These are phyloP conservation scores for Aspergillus unguis DNA, from an alignment of 2,329 filamentous ascomycete species.

Conservation along the genomic window DNA sequence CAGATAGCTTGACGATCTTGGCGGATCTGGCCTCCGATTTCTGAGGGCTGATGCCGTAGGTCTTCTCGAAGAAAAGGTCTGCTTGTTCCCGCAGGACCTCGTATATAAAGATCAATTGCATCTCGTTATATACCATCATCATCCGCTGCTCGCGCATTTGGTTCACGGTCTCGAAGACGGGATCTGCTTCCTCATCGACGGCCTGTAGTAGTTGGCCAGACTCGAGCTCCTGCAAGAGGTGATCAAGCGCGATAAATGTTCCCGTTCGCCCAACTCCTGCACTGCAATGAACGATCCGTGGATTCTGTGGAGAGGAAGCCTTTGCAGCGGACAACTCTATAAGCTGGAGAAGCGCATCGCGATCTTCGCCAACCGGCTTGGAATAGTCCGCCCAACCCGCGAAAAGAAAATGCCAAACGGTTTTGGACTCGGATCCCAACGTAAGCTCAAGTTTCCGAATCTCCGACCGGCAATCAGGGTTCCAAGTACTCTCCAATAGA, in stretches of 20 bases:
- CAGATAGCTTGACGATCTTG: constrained; percentile 35
- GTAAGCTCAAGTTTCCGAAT: constrained; percentile 66
- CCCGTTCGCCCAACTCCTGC: constrained; percentile 92
- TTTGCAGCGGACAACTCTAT: constrained; percentile 49
- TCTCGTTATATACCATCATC: constrained; percentile 90
- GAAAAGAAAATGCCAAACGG: constrained; percentile 82
- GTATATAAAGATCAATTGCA: constrained; percentile 85
- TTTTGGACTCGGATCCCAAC: constrained; percentile 53
- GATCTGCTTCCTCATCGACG: constrained; percentile 55
- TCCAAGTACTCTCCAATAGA: constrained; percentile 54
- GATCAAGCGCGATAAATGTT: constrained; percentile 95
- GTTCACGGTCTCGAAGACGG: constrained; percentile 76
- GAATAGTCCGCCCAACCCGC: constrained; percentile 87
- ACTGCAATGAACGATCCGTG: constrained; percentile 81
- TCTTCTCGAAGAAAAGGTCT: constrained; percentile 33
- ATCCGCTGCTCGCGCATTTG: constrained; percentile 78
- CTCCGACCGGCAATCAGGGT: constrained; percentile 60
- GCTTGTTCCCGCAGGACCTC: constrained; percentile 67
- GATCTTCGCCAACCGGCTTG: constrained; percentile 61
- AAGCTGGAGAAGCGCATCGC: constrained; percentile 50
- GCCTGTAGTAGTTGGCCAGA: constrained; percentile 62
- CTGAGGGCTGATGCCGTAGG: constrained; percentile 17
- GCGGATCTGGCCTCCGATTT: constrained; percentile 32
- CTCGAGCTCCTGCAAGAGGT: constrained; percentile 77
- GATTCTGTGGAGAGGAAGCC: constrained; percentile 54